Percentiles rank a stretch among this genome's conserved stretches.
Conservation (phyloP, 2,329 filamentous ascomycete species). For the Paecilomyces dactylethromorphus region DNA sequence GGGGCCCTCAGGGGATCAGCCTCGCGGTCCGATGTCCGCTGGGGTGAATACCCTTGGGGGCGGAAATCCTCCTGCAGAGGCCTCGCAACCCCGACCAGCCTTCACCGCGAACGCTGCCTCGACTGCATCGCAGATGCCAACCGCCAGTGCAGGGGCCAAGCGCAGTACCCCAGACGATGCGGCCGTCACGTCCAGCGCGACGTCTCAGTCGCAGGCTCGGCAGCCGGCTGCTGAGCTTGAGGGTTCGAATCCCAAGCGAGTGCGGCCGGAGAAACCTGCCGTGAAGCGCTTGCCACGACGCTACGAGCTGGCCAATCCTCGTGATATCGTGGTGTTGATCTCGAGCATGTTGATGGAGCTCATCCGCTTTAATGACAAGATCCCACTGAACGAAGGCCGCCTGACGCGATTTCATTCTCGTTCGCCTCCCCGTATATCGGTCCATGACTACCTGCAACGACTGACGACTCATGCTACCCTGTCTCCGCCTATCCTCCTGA, state of each 20-base stretch:
- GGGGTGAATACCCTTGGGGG: constrained; percentile 26
- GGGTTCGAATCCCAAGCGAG: constrained; percentile 39
- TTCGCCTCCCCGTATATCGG: constrained; percentile 83
- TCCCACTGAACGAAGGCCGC: constrained; percentile 76
- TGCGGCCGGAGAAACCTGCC: constrained; percentile 37
- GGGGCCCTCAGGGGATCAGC: constrained; percentile 22
- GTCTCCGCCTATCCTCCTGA: constrained; percentile 86
- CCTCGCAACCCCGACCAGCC: constrained; percentile 5
- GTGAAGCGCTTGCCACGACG: constrained; percentile 53
- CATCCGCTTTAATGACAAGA: constrained; percentile 83
- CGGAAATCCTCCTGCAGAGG: constrained; percentile 13
- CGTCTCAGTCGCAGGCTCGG: constrained; percentile 12
- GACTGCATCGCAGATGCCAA: constrained; percentile 10
- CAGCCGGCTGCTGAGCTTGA: constrained; percentile 17
- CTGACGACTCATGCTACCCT: constrained; percentile 91
- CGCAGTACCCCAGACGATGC: constrained; percentile 11
- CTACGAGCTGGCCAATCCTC: constrained; percentile 76
- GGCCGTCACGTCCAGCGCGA: background rate
- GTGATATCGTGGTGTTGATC: constrained; percentile 85
- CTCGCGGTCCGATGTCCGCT: constrained; percentile 28
- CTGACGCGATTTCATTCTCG: constrained; percentile 93
- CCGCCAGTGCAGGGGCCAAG: constrained; percentile 10
- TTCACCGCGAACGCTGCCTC: constrained; percentile 1
- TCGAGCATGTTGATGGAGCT: constrained; percentile 94
- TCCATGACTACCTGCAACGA: constrained; percentile 86